Conservation (phyloP, 129 eudicot genomes). For the Gnaphalium uliginosum region DNA sequence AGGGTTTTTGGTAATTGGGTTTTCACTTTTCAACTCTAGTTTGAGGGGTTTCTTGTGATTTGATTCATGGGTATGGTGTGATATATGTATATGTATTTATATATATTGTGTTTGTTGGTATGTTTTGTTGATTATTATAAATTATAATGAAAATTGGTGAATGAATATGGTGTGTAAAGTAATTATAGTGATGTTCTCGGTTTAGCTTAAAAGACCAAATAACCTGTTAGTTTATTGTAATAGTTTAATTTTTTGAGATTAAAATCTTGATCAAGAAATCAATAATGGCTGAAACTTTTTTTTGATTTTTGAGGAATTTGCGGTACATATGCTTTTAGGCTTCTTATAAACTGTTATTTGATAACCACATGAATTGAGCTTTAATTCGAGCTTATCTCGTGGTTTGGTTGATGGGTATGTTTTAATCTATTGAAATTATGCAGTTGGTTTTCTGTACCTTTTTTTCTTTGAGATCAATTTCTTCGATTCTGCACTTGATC, state of each 20-base stretch:
- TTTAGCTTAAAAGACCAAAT: slow-evolving; percentile 10
- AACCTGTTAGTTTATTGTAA: neutral
- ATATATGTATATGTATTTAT: neutral
- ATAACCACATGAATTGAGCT: no score
- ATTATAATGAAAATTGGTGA: neutral
- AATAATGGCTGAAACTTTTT: no score
- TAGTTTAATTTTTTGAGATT: neutral
- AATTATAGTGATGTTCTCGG: neutral
- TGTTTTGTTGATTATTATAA: neutral
- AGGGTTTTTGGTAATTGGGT: neutral
- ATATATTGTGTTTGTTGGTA: neutral
- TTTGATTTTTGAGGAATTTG: no score
- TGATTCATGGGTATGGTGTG: slow-evolving; percentile 3
- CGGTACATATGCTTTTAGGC: neutral
- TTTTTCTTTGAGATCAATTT: slow-evolving; percentile 2
- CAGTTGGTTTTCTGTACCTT: neutral
- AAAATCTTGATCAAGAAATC: neutral
- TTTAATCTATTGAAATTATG: neutral
- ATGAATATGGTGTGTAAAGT: slow-evolving; percentile 5
- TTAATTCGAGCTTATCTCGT: neutral
- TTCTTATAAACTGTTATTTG: neutral
- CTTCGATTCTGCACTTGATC: neutral
- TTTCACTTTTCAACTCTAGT: neutral
- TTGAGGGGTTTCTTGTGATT: neutral
- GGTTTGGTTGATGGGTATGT: slow-evolving; percentile 5